Evolutionary conservation across 164 flowering plant genomes (phyloP).

Genomic region (Dillenia turbinata): DNA sequence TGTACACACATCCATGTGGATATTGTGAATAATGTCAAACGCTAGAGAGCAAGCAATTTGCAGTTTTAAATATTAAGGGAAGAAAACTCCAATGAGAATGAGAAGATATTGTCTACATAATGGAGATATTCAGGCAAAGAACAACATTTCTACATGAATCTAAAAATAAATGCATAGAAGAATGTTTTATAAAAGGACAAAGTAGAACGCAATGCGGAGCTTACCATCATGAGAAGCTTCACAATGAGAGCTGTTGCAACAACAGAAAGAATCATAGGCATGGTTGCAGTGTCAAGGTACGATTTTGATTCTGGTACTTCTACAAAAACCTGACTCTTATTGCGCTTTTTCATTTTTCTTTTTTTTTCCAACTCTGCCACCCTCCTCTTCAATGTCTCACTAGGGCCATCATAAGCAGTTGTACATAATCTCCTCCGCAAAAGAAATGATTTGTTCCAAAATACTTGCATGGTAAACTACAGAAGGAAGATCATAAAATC

Average conservation of each 20-base stretch:
- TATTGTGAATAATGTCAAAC: no score
- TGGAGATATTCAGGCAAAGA: no score
- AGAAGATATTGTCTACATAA: no score
- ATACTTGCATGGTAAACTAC: no score
- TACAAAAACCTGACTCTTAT: slow-evolving; percentile 48
- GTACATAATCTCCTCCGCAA: slow-evolving; percentile 18
- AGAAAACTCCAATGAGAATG: no score
- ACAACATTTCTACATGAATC: no score
- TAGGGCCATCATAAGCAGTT: slow-evolving; percentile 33
- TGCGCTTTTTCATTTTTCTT: slow-evolving; percentile 34
- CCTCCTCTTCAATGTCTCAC: slow-evolving; percentile 52
- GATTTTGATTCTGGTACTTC: slow-evolving; percentile 55
- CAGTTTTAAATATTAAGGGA: no score
- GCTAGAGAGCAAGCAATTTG: no score
- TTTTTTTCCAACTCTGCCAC: slow-evolving; percentile 37
- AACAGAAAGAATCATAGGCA: slow-evolving; percentile 68
- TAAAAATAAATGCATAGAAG: no score
- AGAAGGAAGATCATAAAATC: no score
- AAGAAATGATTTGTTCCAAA: no score
- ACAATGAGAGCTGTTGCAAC: slow-evolving; percentile 69
- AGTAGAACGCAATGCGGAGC: not conserved
- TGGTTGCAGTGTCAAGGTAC: slow-evolving; percentile 66
- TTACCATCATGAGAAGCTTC: slow-evolving; percentile 83
- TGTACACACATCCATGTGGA: no score
- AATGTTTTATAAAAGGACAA: not conserved